These are phyloP conservation scores for Celoporthe dispersa DNA, from an alignment of 2,329 filamentous ascomycete genomes.

Conservation along the genomic window DNA sequence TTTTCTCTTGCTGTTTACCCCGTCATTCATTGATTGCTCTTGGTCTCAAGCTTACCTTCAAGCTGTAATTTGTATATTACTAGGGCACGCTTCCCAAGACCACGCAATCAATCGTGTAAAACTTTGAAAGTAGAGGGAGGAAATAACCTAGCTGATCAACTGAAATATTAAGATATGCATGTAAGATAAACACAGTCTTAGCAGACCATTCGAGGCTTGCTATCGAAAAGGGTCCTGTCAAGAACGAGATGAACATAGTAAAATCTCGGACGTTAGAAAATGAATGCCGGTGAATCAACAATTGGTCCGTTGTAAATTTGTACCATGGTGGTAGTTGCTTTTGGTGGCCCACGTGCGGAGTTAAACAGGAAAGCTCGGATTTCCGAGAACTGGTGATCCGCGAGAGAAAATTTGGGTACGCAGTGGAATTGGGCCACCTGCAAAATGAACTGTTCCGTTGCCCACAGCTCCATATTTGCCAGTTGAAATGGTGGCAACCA, in stretches of 20 bases:
- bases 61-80: no score
- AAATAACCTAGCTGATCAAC: no score
- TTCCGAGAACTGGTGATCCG: not conserved
- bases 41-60: not conserved
- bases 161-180: no score
- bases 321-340: not conserved
- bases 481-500: not conserved
- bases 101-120: no score
- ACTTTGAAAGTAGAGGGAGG: no score
- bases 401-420: not conserved
- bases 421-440: not conserved
- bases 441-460: not conserved
- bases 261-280: not conserved
- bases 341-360: not conserved
- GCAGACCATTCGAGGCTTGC: no score
- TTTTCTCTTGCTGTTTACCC: no score
- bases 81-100: no score
- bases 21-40: not conserved
- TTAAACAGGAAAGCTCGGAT: not conserved
- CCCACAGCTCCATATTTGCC: not conserved
- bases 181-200: no score
- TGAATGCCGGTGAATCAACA: not conserved
- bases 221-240: no score
- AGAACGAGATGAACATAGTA: not conserved
- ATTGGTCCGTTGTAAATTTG: not conserved